Evolutionary conservation across 148 eudicot species (phyloP).

Genomic region (Camellia lanceoleosa): DNA sequence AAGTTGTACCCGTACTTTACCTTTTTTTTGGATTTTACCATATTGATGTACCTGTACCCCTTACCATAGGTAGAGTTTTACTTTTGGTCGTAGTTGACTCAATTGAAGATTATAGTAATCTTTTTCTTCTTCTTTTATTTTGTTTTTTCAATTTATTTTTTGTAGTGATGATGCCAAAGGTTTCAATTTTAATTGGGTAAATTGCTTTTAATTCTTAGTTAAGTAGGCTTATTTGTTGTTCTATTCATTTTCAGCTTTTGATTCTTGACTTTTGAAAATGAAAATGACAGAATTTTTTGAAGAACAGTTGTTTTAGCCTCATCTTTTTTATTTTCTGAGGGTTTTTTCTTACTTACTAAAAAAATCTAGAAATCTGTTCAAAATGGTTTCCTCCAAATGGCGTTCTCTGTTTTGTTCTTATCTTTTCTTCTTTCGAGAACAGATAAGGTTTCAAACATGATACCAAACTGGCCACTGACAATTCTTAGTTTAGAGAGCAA

Average conservation of each 20-base stretch:
- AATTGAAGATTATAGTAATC: not conserved
- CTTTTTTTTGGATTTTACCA: too few relatives aligned
- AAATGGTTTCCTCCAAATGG: not conserved
- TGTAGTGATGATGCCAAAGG: not conserved
- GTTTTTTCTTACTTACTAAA: too few relatives aligned
- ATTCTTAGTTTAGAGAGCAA: too few relatives aligned
- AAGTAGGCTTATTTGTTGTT: not conserved
- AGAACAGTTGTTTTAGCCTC: too few relatives aligned
- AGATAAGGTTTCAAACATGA: not conserved
- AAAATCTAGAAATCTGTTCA: not conserved
- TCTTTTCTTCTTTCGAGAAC: not conserved
- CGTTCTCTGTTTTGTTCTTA: not conserved
- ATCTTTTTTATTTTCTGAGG: not conserved
- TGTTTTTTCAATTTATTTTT: not conserved
- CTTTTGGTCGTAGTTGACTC: not conserved
- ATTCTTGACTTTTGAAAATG: not conserved
- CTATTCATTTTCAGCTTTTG: not conserved
- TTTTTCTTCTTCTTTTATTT: not conserved
- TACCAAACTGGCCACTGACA: too few relatives aligned
- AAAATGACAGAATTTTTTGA: not conserved
- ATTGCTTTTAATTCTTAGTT: not conserved
- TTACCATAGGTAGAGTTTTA: too few relatives aligned
- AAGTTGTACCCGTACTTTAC: too few relatives aligned
- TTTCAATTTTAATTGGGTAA: not conserved
- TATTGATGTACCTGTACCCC: too few relatives aligned